Conservation (phyloP, 805 yeast species). For the Jamesozyma rosinii region DNA sequence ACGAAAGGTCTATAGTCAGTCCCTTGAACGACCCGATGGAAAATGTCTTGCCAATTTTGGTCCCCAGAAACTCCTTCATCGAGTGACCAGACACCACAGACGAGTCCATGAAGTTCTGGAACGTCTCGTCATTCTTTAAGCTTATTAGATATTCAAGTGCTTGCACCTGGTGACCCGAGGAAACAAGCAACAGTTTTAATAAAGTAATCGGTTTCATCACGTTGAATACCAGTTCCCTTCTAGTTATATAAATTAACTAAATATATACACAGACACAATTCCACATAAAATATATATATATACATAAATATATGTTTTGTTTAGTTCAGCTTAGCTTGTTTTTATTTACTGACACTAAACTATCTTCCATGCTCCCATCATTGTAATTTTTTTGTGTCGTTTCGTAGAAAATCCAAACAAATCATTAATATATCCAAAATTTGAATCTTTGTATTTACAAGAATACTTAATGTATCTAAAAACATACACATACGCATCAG, state of each 20-base stretch:
- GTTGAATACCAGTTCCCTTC: too few relatives aligned
- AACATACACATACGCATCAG: not conserved
- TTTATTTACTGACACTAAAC: not conserved
- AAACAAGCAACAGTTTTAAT: not conserved
- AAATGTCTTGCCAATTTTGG: slow-evolving; percentile 40
- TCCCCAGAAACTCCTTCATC: slow-evolving; percentile 38
- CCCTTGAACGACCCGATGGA: slow-evolving; percentile 67
- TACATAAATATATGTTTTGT: not conserved
- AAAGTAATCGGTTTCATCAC: not conserved
- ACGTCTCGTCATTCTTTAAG: slow-evolving; percentile 40
- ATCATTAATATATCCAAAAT: not conserved
- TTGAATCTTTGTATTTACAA: not conserved
- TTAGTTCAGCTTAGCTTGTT: not conserved
- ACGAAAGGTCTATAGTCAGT: slow-evolving; percentile 53
- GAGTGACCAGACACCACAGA: slow-evolving; percentile 29
- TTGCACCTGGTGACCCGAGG: not conserved
- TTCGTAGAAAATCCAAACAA: not conserved
- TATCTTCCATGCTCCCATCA: not conserved
- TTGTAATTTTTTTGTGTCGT: not conserved
- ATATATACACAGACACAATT: too few relatives aligned
- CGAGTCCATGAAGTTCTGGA: slow-evolving; percentile 40
- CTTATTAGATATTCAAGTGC: slow-evolving; percentile 40
- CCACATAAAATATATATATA: too few relatives aligned
- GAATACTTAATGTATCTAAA: too few relatives aligned
- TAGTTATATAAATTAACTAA: too few relatives aligned